Evolutionary conservation across 192 early-diverging fungal genomes (phyloP), one percentile per base, ranked within the genome.

Genomic region (Phycomyces blakesleeanus): DNA sequence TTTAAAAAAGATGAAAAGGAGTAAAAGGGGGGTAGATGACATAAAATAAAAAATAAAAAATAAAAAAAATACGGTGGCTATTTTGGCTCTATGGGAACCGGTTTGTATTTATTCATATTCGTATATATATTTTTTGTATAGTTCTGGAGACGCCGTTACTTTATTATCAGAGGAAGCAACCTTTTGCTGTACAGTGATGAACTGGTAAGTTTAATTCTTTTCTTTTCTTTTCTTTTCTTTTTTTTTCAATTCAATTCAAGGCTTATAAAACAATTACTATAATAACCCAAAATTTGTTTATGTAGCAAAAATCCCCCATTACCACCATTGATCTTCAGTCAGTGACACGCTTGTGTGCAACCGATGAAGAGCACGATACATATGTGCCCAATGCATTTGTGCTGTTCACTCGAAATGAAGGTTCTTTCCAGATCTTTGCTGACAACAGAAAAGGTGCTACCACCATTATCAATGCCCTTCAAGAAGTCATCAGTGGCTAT

Each of bases 121-220:
- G n/a, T n/a, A n/a, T n/a, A n/a, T n/a, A n/a, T 34, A 34, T 7
- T 52, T 25, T 54, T 41, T 40, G 70, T 61, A 37, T 68, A 81
- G 67, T 79, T 82, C 57, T 86, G 82, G 84, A 81, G 76, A 52
- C 76, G 84, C 41, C 78, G 84, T 9, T 86, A 74, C 64, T 86
- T 84, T 66, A 65, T 74, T 34, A 78, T 86, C 65, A 73, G 75
- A n/a, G 78, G 77, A 21, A 72, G 75, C 41, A 72, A 57, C 21
- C 40, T 86, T 16, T 69, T 71, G 0, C 61, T 84, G 14, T 86
- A 78, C 63, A 66, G 77, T 12, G 83, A 83, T 29, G 77, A 79
- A 52, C 7, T 39, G 41, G 73, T 75, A 70, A 58, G 55, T n/a
- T n/a, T n/a, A n/a, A n/a, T n/a, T n/a, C n/a, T n/a, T n/a, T n/a